Percentiles rank a stretch among this genome's conserved stretches.
Evolutionary conservation across 345 rosid genomes (phyloP).

Genomic region (Brassica carinata): DNA sequence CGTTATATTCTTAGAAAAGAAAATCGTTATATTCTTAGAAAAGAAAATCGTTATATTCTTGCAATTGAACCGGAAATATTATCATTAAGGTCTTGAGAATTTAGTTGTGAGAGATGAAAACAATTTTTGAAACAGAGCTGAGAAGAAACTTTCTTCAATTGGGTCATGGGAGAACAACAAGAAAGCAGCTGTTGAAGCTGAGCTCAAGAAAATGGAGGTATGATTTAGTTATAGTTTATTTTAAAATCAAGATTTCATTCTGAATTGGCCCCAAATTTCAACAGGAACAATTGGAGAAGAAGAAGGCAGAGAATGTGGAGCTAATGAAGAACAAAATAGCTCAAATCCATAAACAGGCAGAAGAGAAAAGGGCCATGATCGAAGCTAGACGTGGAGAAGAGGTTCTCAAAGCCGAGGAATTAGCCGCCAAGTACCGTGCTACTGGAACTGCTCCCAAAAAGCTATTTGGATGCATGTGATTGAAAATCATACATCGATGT

Average conservation of each 20-base stretch:
- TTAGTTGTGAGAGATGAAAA: neutral
- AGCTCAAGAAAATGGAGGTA: slow-evolving; percentile 45
- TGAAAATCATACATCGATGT: too few relatives aligned
- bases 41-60: neutral
- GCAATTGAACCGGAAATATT: neutral
- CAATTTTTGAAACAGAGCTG: slow-evolving; percentile 33
- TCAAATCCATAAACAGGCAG: slow-evolving; percentile 38
- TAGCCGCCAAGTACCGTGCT: slow-evolving; percentile 43
- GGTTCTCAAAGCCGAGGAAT: slow-evolving; percentile 36
- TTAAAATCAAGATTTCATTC: neutral
- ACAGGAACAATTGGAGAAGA: slow-evolving; percentile 41
- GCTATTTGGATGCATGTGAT: slow-evolving; percentile 39
- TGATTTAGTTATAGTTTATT: neutral
- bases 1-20: too few relatives aligned
- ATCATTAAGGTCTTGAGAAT: neutral
- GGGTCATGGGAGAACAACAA: slow-evolving; percentile 45
- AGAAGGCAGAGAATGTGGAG: slow-evolving; percentile 39
- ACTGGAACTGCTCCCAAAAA: slow-evolving; percentile 40
- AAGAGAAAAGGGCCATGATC: slow-evolving; percentile 43
- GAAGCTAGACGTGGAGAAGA: slow-evolving; percentile 42
- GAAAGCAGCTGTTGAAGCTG: slow-evolving; percentile 43
- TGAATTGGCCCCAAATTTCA: neutral
- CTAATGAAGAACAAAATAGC: slow-evolving; percentile 43
- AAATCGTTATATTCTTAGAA: neutral
- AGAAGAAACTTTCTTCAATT: slow-evolving; percentile 43